Evolutionary conservation across 2,329 filamentous ascomycete genomes (phyloP).

Genomic region (Trichoderma asperellum): DNA sequence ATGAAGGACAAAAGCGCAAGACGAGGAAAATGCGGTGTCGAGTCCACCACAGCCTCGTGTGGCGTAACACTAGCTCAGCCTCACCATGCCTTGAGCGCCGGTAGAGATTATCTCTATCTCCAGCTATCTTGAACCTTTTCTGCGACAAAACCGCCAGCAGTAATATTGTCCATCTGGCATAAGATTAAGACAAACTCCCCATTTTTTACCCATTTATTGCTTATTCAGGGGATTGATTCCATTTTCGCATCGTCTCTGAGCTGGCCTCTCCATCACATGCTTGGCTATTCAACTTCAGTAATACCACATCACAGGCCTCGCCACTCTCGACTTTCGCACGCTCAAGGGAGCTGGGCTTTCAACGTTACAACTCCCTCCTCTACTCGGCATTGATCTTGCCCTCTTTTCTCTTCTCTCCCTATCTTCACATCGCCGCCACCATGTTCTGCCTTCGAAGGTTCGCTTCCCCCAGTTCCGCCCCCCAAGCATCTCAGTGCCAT

Average conservation of each 20-base stretch:
- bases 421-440: not conserved
- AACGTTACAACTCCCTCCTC: not conserved
- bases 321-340: not conserved
- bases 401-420: not conserved
- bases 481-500: not conserved
- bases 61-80: not conserved
- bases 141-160: not conserved
- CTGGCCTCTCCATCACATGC: not conserved
- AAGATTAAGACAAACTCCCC: not conserved
- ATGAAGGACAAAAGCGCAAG: not conserved
- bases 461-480: not conserved
- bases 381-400: not conserved
- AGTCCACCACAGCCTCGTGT: slow-evolving; percentile 14
- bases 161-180: not conserved
- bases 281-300: not conserved
- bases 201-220: not conserved
- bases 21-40: not conserved
- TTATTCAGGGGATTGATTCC: not conserved
- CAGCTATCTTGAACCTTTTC: not conserved
- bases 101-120: not conserved
- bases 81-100: not conserved
- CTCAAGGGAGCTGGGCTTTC: not conserved
- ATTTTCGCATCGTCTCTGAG: not conserved
- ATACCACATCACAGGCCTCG: not conserved
- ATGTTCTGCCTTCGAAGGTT: slow-evolving; percentile 70